Evolutionary conservation across 345 rosid genomes (phyloP).

Genomic region (Corymbia maculata): DNA sequence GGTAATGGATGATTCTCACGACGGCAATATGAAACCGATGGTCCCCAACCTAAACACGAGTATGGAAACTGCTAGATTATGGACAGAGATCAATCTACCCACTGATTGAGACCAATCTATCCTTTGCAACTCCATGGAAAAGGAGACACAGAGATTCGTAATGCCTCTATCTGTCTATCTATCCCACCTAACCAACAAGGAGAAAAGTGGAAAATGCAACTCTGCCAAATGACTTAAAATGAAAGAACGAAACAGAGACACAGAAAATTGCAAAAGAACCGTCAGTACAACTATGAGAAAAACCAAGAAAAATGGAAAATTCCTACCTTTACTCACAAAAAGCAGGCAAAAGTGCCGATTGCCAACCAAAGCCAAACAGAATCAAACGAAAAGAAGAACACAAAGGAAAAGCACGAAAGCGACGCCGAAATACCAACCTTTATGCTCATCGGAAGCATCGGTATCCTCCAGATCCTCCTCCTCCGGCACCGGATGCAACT

Average conservation of each 20-base stretch:
- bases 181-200: not conserved
- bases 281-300: not conserved
- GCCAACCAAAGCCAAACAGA: not conserved
- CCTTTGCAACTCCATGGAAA: not conserved
- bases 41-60: not conserved
- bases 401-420: not conserved
- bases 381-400: not conserved
- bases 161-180: not conserved
- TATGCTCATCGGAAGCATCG: conserved; percentile 26
- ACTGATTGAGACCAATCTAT: not conserved
- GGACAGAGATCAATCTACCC: not conserved
- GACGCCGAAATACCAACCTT: not conserved
- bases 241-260: not conserved
- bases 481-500: conserved; percentile 50
- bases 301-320: not conserved
- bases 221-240: not conserved
- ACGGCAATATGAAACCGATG: not conserved
- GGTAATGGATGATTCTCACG: not conserved
- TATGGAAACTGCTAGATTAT: not conserved
- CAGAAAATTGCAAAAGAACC: not conserved
- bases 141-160: not conserved
- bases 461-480: conserved; percentile 46
- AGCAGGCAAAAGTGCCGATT: not conserved
- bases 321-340: not conserved
- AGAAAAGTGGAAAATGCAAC: not conserved